Evolutionary conservation across 139 green algal genomes (phyloP).

Genomic region (Yamagishiella unicocca): DNA sequence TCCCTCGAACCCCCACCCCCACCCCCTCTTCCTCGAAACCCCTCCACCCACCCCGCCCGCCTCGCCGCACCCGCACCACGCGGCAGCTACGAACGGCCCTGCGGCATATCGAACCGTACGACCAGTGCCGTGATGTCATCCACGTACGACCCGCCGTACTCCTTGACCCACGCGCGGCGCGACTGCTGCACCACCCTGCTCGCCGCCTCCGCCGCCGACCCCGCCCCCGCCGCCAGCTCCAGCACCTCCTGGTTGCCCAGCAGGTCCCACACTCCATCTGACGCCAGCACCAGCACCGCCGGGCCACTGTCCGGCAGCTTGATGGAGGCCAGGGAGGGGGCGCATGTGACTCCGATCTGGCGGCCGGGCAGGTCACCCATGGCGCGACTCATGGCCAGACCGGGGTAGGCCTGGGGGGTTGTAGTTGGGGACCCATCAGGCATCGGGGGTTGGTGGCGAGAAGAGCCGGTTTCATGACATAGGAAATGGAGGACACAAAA

Average conservation of each 20-base stretch:
- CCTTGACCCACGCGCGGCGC: slow-evolving; percentile 48
- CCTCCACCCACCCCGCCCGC: too few species aligned
- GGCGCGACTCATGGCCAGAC: slow-evolving; percentile 65
- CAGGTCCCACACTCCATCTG: slow-evolving; percentile 86
- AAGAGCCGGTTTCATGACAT: too few species aligned
- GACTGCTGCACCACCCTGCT: slow-evolving; percentile 65
- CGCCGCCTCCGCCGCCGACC: slow-evolving; percentile 6
- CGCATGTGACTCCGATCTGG: slow-evolving; percentile 69
- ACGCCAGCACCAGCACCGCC: slow-evolving; percentile 68
- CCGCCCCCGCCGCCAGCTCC: not conserved
- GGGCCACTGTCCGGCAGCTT: not conserved
- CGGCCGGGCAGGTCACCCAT: slow-evolving; percentile 57
- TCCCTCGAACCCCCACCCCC: too few species aligned
- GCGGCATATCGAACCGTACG: slow-evolving; percentile 33
- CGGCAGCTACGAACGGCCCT: too few species aligned
- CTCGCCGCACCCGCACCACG: too few species aligned
- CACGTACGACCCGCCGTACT: slow-evolving; percentile 61
- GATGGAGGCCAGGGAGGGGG: slow-evolving; percentile 51
- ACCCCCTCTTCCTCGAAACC: too few species aligned
- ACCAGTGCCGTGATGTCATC: slow-evolving; percentile 67
- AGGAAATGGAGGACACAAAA: too few species aligned
- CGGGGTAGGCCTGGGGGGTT: slow-evolving; percentile 19
- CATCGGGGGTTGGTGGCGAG: too few species aligned
- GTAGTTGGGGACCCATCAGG: too few species aligned
- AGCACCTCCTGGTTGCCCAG: slow-evolving; percentile 62